Evolutionary conservation across 257 asterid species (phyloP).

Genomic region (Nicotiana benthamiana): DNA sequence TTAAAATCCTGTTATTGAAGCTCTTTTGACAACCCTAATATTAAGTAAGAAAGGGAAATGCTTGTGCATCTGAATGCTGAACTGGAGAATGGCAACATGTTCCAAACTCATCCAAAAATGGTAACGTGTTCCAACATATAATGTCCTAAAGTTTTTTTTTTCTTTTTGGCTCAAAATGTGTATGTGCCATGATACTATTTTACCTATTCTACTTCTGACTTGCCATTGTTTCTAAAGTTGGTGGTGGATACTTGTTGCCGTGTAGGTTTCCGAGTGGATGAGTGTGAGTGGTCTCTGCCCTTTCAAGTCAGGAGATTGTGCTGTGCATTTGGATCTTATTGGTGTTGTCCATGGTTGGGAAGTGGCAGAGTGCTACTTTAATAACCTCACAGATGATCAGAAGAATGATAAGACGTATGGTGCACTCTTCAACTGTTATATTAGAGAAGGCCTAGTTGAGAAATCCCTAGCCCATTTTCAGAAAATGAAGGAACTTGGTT

Average conservation of each 20-base stretch:
- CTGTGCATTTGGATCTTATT: constrained; percentile 60
- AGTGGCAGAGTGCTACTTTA: constrained; percentile 47
- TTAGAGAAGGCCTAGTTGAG: constrained; percentile 29
- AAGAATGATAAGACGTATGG: constrained; percentile 50
- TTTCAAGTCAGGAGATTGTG: constrained; percentile 38
- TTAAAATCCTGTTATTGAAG: not conserved
- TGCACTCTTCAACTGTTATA: constrained; percentile 49
- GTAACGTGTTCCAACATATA: not conserved
- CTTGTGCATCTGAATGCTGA: not conserved
- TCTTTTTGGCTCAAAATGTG: not conserved
- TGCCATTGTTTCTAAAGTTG: constrained; percentile 11
- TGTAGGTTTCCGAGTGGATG: constrained; percentile 56
- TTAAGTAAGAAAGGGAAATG: not conserved
- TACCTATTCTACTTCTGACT: not conserved
- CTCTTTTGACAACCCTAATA: not conserved
- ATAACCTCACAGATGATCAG: constrained; percentile 19
- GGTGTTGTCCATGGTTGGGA: constrained; percentile 43
- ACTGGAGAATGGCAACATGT: not conserved
- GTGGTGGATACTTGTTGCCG: constrained; percentile 7
- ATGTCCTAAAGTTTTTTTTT: not conserved
- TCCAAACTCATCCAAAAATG: not conserved
- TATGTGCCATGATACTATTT: not conserved
- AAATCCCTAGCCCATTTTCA: constrained; percentile 45
- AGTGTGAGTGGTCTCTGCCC: constrained; percentile 14
- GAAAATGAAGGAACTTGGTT: constrained; percentile 43